Base-by-base conservation (phyloP, 2,329 filamentous ascomycete species). In the Aspergillus cejpii region DNA sequence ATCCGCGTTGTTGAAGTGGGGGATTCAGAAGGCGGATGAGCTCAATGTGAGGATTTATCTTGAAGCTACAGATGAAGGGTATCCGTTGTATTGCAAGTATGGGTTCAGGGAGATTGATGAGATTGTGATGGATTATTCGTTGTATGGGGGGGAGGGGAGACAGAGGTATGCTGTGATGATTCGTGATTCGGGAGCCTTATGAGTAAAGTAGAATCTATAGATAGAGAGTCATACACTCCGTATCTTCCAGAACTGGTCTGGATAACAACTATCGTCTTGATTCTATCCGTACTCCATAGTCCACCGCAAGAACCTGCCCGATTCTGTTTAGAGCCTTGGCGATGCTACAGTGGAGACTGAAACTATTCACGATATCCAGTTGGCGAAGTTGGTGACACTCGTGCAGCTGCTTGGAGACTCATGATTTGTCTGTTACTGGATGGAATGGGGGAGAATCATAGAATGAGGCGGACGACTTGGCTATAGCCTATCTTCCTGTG, bases 41-140 rank as follows among this genome's bases (percentile, higher is more conserved):
- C 68, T 65, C 1, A 63, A 67, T 0, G 50, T 64, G 11, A 68
- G 72, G 36, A 66, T 69, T 7, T 80, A 74, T 56, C 57, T 80
- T 1, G 75, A 79, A 47, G 72, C 75, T 6, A 77, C 75, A 37
- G 68, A 66, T 0, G 67, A 66, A 12, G 76, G 73, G 2, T 68
- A 63, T 45, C 64, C 62, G 0, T 42, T 78, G 14, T 80, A 80
- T 60, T 57, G 66, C 46, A 72, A 66, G 49, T 64, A 71, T 52
- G 76, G 75, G 3, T 80, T 75, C 50, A 54, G 56, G 42, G 57
- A 63, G 6, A 47, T 73, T 12, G 69, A 68, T 2, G 58, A 64
- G 34, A 40, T 71, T 11, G 38, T 38, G 21, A 58, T 75, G 37
- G 61, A 70, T n/a, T 59, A 62, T 6, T 59, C 56, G 1, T 47